Evolutionary conservation across 2,329 filamentous ascomycete species (phyloP), one percentile per base, ranked within the genome.

Genomic region (Fusarium sp.): DNA sequence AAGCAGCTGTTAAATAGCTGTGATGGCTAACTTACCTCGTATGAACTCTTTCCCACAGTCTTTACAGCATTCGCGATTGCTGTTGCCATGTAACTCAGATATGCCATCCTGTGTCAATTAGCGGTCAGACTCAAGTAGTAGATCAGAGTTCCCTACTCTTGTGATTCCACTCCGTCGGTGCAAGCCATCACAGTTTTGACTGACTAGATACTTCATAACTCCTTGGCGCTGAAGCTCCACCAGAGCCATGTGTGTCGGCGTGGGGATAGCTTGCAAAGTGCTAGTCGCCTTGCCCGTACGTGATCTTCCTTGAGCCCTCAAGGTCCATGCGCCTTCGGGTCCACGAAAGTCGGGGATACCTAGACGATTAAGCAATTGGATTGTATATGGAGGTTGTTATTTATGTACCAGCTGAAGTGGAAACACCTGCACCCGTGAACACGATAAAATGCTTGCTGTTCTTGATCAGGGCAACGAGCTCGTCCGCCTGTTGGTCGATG

Each of bases 281-380:
- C 73, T 81, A 12, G 77, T 77, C 0, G 75, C 66, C 49, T 79
- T 78, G 11, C 61, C 65, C 1, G 76, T 78, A 3, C 73, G 75
- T 41, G 80, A 62, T 67, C 78, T 75, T 0, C 82, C 81, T 61
- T 84, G 83, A 3, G 82, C 83, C 55, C 77, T 74, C 2, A 84
- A 72, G 2, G 83, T 84, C 83, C 83, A 84, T 6, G 78, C 79
- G 2, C 83, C 83, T 41, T 84, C 78, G 0, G 83, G 82, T 1
- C 82, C 83, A n/a, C 83, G 78, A 56, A 85, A 85, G 51, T 85
- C 83, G 4, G 83, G 81, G 18, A 85, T 84, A 3, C 81, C 82
- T 83, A 20, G 10, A 6, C 9, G 1, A 8, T 4, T 32, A 11
- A 29, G n/a, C 2, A 11, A 1, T 2, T 8, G 24, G 3, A 0